Evolutionary conservation across 345 rosid genomes (phyloP).

Genomic region (Dovyalis caffra): DNA sequence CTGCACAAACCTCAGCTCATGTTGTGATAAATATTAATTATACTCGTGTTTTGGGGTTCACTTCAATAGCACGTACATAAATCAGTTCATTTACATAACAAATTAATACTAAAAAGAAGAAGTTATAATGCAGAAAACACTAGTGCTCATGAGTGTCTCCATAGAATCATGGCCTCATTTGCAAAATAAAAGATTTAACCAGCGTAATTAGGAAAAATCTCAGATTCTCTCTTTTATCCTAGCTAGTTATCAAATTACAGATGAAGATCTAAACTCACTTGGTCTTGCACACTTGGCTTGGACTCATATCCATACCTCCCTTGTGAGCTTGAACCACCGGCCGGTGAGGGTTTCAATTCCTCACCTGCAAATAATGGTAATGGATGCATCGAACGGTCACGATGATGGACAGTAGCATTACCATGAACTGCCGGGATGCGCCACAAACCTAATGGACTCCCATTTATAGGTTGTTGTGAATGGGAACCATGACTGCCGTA

Average conservation of each 20-base stretch:
- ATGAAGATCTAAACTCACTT: slow-evolving; percentile 97
- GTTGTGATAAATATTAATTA: neutral
- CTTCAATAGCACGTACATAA: neutral
- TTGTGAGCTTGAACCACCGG: slow-evolving; percentile 34
- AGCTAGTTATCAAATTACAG: slow-evolving; percentile 41
- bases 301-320: slow-evolving; percentile 46
- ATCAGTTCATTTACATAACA: neutral
- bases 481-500: slow-evolving; percentile 41
- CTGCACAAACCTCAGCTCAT: neutral
- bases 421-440: slow-evolving; percentile 54
- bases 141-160: no score
- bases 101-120: neutral
- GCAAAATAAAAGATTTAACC: neutral
- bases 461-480: slow-evolving; percentile 61
- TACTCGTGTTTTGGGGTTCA: neutral
- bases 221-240: neutral
- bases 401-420: slow-evolving; percentile 22
- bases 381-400: slow-evolving; percentile 42
- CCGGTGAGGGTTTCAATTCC: slow-evolving; percentile 32
- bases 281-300: slow-evolving; percentile 59
- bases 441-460: slow-evolving; percentile 78
- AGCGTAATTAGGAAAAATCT: slow-evolving; percentile 1
- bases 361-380: slow-evolving; percentile 45
- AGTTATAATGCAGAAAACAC: neutral
- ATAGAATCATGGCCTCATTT: no score